phyloP scores from a whole-genome alignment of 2,329 filamentous ascomycete species.

The Paraconiothyrium brasiliense region DNA sequence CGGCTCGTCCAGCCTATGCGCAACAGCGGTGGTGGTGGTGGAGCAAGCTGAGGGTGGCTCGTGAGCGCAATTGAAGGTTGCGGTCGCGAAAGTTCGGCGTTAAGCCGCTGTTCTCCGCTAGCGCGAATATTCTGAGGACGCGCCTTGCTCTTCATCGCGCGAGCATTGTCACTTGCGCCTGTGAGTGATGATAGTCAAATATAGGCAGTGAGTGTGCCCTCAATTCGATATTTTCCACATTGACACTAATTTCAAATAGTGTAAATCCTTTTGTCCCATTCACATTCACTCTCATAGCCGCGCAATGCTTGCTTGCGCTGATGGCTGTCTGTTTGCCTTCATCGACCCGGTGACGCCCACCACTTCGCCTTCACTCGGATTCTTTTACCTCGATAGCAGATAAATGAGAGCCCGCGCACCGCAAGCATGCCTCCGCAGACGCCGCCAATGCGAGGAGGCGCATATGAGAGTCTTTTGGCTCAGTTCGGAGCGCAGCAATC shows the following conservation, averaged over 20 bases:
- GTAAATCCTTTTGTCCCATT: background rate
- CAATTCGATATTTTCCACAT: background rate
- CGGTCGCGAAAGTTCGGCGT: constrained; percentile 15
- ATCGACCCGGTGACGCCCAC: constrained; percentile 8
- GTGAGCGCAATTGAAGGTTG: constrained; percentile 2
- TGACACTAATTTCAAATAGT: background rate
- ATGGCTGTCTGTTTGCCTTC: constrained; percentile 14
- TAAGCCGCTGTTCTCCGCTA: constrained; percentile 17
- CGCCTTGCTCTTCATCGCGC: background rate
- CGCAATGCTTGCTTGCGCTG: background rate
- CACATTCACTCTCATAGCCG: constrained; percentile 14
- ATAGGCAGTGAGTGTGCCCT: background rate
- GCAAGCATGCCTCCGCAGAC: constrained; percentile 37
- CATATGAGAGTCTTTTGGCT: constrained; percentile 36
- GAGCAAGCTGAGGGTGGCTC: background rate
- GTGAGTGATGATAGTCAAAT: background rate
- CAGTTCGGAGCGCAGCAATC: constrained; percentile 43
- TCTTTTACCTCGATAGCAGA: constrained; percentile 10
- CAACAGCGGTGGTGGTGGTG: background rate
- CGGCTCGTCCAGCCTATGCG: background rate
- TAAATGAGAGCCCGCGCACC: constrained; percentile 4
- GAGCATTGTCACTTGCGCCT: background rate
- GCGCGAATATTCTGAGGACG: background rate
- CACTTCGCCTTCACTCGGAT: constrained; percentile 10
- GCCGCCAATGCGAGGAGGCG: constrained; percentile 31